phyloP scores from a whole-genome alignment of 2,329 filamentous ascomycete genomes.

The Hymenoscyphus fructigenus region DNA sequence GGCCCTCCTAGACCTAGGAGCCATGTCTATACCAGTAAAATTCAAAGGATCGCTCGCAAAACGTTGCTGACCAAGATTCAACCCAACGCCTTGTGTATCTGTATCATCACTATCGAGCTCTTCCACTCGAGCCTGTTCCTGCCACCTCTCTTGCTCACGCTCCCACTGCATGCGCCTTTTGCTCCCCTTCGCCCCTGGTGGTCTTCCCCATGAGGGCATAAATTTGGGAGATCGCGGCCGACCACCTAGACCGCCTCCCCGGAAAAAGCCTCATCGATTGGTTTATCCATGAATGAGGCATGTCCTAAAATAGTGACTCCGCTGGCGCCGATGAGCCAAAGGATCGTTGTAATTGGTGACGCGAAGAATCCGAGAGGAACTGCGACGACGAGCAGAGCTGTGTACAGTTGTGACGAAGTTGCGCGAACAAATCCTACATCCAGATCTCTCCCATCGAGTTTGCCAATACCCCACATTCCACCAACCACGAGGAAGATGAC shows the following conservation, averaged over 20 bases:
- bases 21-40: conserved; percentile 61
- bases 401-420: conserved; percentile 92
- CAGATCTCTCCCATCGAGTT: conserved; percentile 83
- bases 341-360: conserved; percentile 77
- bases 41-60: conserved; percentile 60
- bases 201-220: conserved; percentile 99
- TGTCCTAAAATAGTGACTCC: conserved; percentile 94
- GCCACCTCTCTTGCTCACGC: conserved; percentile 50
- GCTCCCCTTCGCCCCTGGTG: conserved; percentile 83
- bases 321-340: conserved; percentile 95
- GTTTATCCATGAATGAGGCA: conserved; percentile 94
- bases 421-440: conserved; percentile 80
- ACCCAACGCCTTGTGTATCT: conserved; percentile 55
- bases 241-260: conserved; percentile 99
- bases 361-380: conserved; percentile 84
- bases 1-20: conserved; percentile 34
- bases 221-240: conserved; percentile 97
- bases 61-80: conserved; percentile 48
- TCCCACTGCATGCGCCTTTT: conserved; percentile 55
- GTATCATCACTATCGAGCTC: conserved; percentile 62
- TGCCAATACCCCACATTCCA: conserved; percentile 89
- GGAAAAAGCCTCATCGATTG: conserved; percentile 99
- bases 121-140: conserved; percentile 54
- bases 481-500: conserved; percentile 85
- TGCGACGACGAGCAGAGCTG: conserved; percentile 76